phyloP scores from a whole-genome alignment of 73 alveolate genomes.

The Paramecium primaurelia region DNA sequence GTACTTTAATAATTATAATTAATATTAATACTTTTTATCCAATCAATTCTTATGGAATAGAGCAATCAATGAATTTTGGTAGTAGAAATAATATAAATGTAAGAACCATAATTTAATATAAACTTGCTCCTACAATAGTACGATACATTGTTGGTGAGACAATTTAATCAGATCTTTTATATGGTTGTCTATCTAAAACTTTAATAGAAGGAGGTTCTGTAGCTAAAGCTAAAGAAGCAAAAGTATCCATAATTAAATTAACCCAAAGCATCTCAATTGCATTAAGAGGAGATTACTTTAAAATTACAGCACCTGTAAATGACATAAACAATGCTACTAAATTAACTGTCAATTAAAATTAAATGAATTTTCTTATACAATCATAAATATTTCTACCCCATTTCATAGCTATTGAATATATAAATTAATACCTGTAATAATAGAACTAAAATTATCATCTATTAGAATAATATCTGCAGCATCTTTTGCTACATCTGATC shows the following conservation, averaged over 20 bases:
- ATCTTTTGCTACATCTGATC: conserved; percentile 82
- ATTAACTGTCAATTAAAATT: conserved; percentile 81
- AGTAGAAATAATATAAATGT: conserved; percentile 61
- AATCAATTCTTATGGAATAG: background rate
- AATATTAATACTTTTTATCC: background rate
- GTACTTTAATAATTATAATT: background rate
- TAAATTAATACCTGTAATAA: conserved; percentile 45
- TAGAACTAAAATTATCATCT: conserved; percentile 80
- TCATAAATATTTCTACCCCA: conserved; percentile 88
- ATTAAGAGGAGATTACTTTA: conserved; percentile 74
- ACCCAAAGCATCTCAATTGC: conserved; percentile 90
- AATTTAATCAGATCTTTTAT: conserved; percentile 75
- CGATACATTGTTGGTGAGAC: conserved; percentile 80
- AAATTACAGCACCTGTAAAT: conserved; percentile 77
- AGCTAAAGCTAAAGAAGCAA: conserved; percentile 93
- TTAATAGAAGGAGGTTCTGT: conserved; percentile 92
- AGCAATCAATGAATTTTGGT: conserved; percentile 47
- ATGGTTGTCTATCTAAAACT: conserved; percentile 78
- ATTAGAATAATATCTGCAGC: conserved; percentile 81
- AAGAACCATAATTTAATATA: conserved; percentile 67
- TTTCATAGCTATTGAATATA: conserved; percentile 59
- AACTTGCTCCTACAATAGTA: conserved; percentile 74
- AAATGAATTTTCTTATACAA: conserved; percentile 78
- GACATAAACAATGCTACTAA: conserved; percentile 82
- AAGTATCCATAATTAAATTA: conserved; percentile 83